Conservation (phyloP, 345 rosid genomes). For the Arabidopsis suecica region DNA sequence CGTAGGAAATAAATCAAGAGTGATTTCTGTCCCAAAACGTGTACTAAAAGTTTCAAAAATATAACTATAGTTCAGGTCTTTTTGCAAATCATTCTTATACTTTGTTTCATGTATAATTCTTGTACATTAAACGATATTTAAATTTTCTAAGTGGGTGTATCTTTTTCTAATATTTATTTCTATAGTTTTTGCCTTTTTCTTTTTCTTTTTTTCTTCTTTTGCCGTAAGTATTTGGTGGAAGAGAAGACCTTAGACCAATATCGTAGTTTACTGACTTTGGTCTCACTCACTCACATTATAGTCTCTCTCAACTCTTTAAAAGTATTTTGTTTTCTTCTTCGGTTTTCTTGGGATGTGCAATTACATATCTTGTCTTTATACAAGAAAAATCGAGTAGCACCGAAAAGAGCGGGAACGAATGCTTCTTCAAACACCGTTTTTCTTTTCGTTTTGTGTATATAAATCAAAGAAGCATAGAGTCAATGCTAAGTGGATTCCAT, state of each 20-base stretch:
- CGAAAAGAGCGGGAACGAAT: conserved; percentile 49
- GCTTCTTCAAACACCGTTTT: conserved; percentile 30
- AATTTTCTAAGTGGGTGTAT: conserved; percentile 13
- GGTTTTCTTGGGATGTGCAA: conserved; percentile 38
- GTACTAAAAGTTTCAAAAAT: background rate
- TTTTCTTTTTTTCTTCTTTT: background rate
- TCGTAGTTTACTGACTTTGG: conserved; percentile 46
- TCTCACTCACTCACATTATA: conserved; percentile 44
- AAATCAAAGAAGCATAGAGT: conserved; percentile 38
- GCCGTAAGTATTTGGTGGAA: conserved; percentile 38
- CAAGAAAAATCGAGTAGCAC: conserved; percentile 35
- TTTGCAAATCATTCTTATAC: conserved; percentile 8
- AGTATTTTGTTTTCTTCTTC: conserved; percentile 44
- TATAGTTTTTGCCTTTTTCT: background rate
- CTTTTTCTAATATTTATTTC: background rate
- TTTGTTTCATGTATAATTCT: background rate
- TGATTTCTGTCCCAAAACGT: background rate
- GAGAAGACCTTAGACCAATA: conserved; percentile 30
- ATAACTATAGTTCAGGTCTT: background rate
- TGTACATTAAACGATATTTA: conserved; percentile 4
- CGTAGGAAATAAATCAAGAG: too few relatives aligned
- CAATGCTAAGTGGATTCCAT: conserved; percentile 46
- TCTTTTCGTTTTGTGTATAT: background rate
- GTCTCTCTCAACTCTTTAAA: conserved; percentile 22
- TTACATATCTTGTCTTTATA: conserved; percentile 38